These are phyloP conservation scores for Aspergillus panamensis DNA, from an alignment of 495 filamentous ascomycete species.

Conservation along the genomic window DNA sequence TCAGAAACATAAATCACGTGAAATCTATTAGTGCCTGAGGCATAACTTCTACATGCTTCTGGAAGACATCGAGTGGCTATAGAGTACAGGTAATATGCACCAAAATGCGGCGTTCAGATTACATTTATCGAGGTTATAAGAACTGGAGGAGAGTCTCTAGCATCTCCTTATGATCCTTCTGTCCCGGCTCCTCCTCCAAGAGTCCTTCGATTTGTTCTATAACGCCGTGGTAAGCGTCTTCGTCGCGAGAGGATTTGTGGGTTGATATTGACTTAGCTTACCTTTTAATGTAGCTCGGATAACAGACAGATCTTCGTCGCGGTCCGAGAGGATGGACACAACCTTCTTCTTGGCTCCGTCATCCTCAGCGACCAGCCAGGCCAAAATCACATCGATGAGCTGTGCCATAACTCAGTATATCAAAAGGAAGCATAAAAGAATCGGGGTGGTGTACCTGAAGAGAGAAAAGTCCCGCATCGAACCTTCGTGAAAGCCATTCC, in stretches of 20 bases:
- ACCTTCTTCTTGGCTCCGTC: slow-evolving; percentile 70
- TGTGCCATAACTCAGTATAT: slow-evolving; percentile 21
- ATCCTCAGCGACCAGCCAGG: slow-evolving; percentile 93
- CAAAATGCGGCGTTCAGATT: background rate
- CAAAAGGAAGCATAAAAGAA: background rate
- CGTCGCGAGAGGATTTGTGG: background rate
- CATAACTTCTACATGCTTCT: background rate
- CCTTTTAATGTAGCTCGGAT: slow-evolving; percentile 68
- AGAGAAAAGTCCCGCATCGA: slow-evolving; percentile 84
- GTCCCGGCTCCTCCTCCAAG: slow-evolving; percentile 50
- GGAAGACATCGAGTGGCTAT: background rate
- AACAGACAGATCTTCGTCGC: slow-evolving; percentile 59
- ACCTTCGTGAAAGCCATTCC: slow-evolving; percentile 77
- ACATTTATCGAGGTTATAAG: slow-evolving; percentile 32
- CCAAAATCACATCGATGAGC: slow-evolving; percentile 81
- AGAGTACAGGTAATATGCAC: background rate
- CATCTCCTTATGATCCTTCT: slow-evolving; percentile 66
- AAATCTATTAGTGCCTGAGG: slow-evolving; percentile 4
- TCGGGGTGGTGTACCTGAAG: slow-evolving; percentile 54
- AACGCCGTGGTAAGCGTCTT: slow-evolving; percentile 19
- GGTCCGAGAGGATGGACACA: slow-evolving; percentile 57
- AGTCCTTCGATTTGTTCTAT: slow-evolving; percentile 64
- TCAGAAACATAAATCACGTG: slow-evolving; percentile 12
- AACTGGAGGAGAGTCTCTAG: slow-evolving; percentile 62
- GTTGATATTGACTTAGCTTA: slow-evolving; percentile 27